phyloP scores from a whole-genome alignment of 1,284 basidiomycete species.

The Mycena citricolor region DNA sequence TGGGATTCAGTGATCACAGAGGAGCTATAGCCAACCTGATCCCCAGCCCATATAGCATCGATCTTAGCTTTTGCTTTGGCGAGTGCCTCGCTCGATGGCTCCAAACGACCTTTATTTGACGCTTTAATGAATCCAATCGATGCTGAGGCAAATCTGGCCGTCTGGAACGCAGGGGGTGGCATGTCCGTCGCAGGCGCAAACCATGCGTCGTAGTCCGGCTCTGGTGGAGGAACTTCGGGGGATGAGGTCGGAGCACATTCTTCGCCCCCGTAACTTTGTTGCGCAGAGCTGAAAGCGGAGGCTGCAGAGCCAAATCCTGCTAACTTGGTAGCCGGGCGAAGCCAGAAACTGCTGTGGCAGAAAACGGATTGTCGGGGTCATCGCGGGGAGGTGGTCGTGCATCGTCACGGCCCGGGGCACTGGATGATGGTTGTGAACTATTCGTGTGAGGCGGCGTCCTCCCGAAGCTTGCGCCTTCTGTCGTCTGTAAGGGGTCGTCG shows the following conservation, averaged over 20 bases:
- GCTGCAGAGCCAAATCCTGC: constrained; percentile 26
- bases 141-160: constrained; percentile 28
- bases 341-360: constrained; percentile 19
- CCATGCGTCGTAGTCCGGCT: constrained; percentile 55
- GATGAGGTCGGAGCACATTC: constrained; percentile 38
- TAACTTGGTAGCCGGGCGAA: constrained; percentile 12
- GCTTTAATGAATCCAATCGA: constrained; percentile 36
- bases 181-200: constrained; percentile 42
- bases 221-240: constrained; percentile 41
- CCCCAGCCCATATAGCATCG: constrained; percentile 53
- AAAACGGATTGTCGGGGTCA: constrained; percentile 49
- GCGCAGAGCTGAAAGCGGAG: constrained; percentile 24
- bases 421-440: too few relatives aligned
- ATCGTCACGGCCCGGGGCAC: too few relatives aligned
- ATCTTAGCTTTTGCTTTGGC: constrained; percentile 56
- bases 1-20: constrained; percentile 21
- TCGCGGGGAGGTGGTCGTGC: too few relatives aligned
- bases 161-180: constrained; percentile 36
- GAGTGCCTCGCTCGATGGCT: constrained; percentile 59
- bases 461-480: too few relatives aligned
- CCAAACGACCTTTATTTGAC: constrained; percentile 38
- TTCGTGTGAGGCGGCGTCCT: too few relatives aligned
- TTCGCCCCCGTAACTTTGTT: constrained; percentile 11
- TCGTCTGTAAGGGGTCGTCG: too few relatives aligned
- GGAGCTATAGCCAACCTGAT: constrained; percentile 29